Evolutionary conservation across 2,329 filamentous ascomycete genomes (phyloP), one percentile per base, ranked within the genome.

Genomic region (Clonostachys rhizophaga): DNA sequence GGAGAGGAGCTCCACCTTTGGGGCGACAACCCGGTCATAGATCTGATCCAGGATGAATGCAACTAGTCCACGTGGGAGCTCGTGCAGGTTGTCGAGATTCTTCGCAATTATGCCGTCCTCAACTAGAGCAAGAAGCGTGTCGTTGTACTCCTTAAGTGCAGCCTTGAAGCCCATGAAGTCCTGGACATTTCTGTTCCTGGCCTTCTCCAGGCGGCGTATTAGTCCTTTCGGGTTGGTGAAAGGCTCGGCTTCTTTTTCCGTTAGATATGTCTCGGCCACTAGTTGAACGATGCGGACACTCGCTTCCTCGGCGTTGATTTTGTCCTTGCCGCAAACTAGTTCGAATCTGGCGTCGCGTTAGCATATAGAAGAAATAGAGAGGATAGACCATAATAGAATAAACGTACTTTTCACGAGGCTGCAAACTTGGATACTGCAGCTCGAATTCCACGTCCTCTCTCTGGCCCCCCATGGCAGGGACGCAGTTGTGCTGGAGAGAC

Each of bases 1-100:
- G 49, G 84, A 83, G 12, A 97, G 80, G 10, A 86, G 81, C 52
- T 95, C 89, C 20, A 96, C 90, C 50, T 87, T 83, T 6, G 90
- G 91, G 3, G 91, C 94, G 8, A 99, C 94, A 6, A 90, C 95
- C 44, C 94, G 89, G 58, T 91, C 84, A 68, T 96, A 97, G 18
- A 90, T 87, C 63, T 99, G 91, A 47, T 81, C 84, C 40, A 95
- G 78, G 56, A 96, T 92, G 54, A 90, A 85, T 54, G 87, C 83
- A 42, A 91, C 84, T 43, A 91, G 79, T 41, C 82, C 80, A 40
- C 88, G 75, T 7, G 87, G 83, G 16, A 96, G 71, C 42, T 79
- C 76, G 57, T 87, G 84, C 61, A 82, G 81, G 43, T 72, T 69
- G 54, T 87, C 81, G 42, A 97, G 75, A 54, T 88, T 86, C 55